A percentile compares a stretch with the other conserved stretches of the same genome.
phyloP scores from a whole-genome alignment of 768 basidiomycete species.

The Mycena olivaceomarginata region DNA sequence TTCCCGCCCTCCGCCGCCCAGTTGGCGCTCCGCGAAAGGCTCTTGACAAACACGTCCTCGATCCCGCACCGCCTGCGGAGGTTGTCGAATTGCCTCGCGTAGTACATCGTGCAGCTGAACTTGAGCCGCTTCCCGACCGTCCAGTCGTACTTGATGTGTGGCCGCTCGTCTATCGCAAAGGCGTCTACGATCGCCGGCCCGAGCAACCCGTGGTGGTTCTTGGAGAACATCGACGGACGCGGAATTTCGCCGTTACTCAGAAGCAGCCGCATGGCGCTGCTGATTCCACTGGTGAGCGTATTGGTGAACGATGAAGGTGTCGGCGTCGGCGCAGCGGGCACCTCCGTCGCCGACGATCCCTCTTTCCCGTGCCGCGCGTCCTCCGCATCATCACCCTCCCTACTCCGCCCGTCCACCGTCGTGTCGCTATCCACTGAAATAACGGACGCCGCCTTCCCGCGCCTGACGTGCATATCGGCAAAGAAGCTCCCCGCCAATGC shows the following conservation, averaged over 20 bases:
- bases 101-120: conserved; percentile 90
- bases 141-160: conserved; percentile 91
- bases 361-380: conserved; percentile 20
- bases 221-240: conserved; percentile 58
- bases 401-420: conserved; percentile 55
- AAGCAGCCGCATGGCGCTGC: conserved; percentile 77
- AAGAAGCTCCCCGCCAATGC: conserved; percentile 48
- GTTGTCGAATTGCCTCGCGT: conserved; percentile 86
- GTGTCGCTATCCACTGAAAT: conserved; percentile 61
- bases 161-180: conserved; percentile 76
- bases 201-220: conserved; percentile 71
- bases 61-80: conserved; percentile 81
- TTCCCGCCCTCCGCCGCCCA: conserved; percentile 91
- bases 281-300: conserved; percentile 71
- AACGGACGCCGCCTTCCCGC: conserved; percentile 63
- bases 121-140: conserved; percentile 83
- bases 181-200: conserved; percentile 55
- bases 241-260: conserved; percentile 60
- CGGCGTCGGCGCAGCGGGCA: conserved; percentile 33
- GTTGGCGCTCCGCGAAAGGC: conserved; percentile 73
- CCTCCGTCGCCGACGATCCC: conserved; percentile 19
- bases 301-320: conserved; percentile 65
- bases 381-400: conserved; percentile 22
- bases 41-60: conserved; percentile 75
- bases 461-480: conserved; percentile 59